phyloP scores from a whole-genome alignment of 805 yeast genomes.

The Tetrapisispora arboricola region DNA sequence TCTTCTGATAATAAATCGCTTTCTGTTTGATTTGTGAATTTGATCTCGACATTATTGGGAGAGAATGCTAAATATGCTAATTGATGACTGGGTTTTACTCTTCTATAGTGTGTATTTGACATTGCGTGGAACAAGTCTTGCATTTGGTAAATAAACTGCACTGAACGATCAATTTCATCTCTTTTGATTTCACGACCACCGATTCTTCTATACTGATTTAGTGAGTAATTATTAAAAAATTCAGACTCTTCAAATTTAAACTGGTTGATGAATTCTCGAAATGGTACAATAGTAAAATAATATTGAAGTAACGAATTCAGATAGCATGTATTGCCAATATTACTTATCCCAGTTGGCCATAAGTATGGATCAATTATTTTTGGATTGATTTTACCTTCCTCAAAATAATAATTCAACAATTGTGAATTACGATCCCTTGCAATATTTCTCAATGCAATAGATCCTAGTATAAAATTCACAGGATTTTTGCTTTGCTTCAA shows the following conservation, averaged over 20 bases:
- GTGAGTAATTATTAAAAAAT: constrained; percentile 7
- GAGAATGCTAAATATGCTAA: constrained; percentile 80
- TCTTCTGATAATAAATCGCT: not conserved
- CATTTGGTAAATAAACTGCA: constrained; percentile 67
- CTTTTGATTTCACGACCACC: constrained; percentile 79
- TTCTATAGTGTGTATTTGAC: constrained; percentile 49
- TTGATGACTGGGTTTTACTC: constrained; percentile 72
- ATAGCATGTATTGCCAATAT: constrained; percentile 94
- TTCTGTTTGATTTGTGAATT: constrained; percentile 27
- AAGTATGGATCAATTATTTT: constrained; percentile 47
- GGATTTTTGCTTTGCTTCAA: too few relatives aligned
- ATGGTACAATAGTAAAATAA: constrained; percentile 75
- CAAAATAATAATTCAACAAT: constrained; percentile 44
- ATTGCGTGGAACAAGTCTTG: constrained; percentile 58
- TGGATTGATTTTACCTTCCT: constrained; percentile 53
- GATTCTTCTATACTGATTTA: constrained; percentile 42
- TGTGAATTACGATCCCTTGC: constrained; percentile 46
- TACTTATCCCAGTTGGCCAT: constrained; percentile 88
- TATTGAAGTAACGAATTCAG: constrained; percentile 83
- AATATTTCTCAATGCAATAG: constrained; percentile 46
- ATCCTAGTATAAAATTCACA: constrained; percentile 42
- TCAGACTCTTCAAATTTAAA: constrained; percentile 40
- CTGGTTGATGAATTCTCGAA: constrained; percentile 52
- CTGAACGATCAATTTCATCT: constrained; percentile 70
- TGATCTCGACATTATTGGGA: constrained; percentile 56